Conservation (phyloP, 2,329 filamentous ascomycete species). For the Apiospora sp. region DNA sequence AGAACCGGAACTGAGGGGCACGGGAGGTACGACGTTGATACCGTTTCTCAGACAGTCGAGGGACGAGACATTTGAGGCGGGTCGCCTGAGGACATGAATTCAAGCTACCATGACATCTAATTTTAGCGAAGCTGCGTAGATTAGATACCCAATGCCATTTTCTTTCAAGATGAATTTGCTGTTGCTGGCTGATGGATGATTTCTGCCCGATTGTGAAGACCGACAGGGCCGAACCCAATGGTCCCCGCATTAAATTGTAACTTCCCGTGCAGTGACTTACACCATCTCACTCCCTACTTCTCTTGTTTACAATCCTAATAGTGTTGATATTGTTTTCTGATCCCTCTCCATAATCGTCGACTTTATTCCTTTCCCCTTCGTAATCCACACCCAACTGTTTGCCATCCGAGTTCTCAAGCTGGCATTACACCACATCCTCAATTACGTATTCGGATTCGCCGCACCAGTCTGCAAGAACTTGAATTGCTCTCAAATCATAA, state of each 20-base stretch:
- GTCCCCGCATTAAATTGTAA: neutral
- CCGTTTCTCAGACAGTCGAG: conserved; percentile 89
- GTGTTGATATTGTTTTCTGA: too few species aligned
- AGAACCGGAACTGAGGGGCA: conserved; percentile 71
- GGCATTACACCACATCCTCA: too few species aligned
- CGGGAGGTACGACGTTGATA: conserved; percentile 85
- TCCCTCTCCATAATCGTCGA: too few species aligned
- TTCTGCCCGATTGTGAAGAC: neutral
- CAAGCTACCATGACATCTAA: neutral
- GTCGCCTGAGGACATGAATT: neutral
- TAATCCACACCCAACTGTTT: too few species aligned
- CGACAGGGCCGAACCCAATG: neutral
- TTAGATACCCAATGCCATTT: neutral
- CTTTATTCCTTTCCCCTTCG: too few species aligned
- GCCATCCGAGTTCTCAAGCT: too few species aligned
- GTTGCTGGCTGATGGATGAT: neutral
- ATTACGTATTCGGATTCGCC: too few species aligned
- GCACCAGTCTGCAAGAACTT: too few species aligned
- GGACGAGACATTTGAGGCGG: conserved; percentile 72
- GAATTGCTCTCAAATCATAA: too few species aligned
- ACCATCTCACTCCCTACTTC: too few species aligned
- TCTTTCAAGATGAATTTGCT: neutral
- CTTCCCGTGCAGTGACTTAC: too few species aligned
- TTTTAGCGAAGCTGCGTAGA: neutral
- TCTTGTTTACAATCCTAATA: too few species aligned